phyloP scores from a whole-genome alignment of 805 yeast genomes.

The Priceomyces castillae region DNA sequence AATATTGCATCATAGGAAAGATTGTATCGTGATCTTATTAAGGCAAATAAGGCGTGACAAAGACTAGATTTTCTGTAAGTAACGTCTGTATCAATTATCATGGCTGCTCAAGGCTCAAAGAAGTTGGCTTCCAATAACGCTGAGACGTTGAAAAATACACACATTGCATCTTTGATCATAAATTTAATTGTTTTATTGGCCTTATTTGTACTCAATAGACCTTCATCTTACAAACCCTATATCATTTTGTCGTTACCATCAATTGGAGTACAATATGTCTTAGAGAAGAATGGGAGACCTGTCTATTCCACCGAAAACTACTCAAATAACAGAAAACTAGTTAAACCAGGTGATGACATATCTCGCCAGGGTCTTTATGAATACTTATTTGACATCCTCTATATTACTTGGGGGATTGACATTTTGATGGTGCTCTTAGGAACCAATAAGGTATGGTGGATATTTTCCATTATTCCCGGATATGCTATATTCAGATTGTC shows the following conservation, averaged over 20 bases:
- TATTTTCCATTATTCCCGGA: slow-evolving; percentile 50
- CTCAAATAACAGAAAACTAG: slow-evolving; percentile 36
- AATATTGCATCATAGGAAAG: no score
- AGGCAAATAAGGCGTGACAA: no score
- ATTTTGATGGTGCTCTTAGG: slow-evolving; percentile 54
- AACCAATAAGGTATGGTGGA: slow-evolving; percentile 57
- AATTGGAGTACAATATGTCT: slow-evolving; percentile 44
- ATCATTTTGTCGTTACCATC: slow-evolving; percentile 36
- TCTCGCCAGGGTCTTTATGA: slow-evolving; percentile 64
- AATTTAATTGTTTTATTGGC: slow-evolving; percentile 39
- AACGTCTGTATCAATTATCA: slow-evolving; percentile 17
- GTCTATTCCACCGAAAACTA: slow-evolving; percentile 35
- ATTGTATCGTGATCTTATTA: no score
- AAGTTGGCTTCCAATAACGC: slow-evolving; percentile 47
- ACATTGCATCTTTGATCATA: slow-evolving; percentile 30
- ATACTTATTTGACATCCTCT: slow-evolving; percentile 67
- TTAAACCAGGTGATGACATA: slow-evolving; percentile 59
- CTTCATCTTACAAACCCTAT: slow-evolving; percentile 41
- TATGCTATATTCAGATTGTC: slow-evolving; percentile 49
- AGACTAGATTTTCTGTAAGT: no score
- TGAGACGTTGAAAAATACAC: slow-evolving; percentile 38
- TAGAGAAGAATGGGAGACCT: slow-evolving; percentile 66
- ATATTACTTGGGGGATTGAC: slow-evolving; percentile 60
- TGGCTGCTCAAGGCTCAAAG: slow-evolving; percentile 60
- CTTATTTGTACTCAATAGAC: slow-evolving; percentile 42